Conservation (phyloP, 805 yeast species). For the Lachancea thermotolerans region DNA sequence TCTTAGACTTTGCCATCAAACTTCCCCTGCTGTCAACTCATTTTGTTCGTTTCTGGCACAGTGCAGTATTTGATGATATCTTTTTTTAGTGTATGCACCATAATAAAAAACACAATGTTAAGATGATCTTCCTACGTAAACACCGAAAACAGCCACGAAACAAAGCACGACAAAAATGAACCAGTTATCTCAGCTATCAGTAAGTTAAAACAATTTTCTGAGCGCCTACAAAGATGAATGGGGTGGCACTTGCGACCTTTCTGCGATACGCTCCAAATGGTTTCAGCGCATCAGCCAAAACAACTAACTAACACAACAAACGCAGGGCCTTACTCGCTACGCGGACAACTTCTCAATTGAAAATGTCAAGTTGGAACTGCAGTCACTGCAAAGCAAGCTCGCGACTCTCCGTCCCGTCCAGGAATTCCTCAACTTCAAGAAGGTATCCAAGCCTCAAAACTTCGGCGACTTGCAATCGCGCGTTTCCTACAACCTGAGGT, state of each 20-base stretch:
- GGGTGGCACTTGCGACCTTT: no score
- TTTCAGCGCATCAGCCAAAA: no score
- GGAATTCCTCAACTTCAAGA: conserved; percentile 87
- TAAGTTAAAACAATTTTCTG: not conserved
- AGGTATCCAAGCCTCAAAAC: conserved; percentile 84
- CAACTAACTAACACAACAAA: not conserved
- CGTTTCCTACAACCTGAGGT: conserved; percentile 76
- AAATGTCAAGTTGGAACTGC: conserved; percentile 38
- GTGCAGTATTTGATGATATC: no score
- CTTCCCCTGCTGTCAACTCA: no score
- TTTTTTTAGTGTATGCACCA: no score
- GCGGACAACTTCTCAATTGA: conserved; percentile 29
- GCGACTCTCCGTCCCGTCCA: conserved; percentile 79
- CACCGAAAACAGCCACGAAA: conserved; percentile 2
- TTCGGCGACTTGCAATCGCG: conserved; percentile 86
- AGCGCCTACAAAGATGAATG: not conserved
- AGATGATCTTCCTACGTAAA: not conserved
- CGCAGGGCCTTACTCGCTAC: conserved; percentile 27
- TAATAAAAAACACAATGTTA: no score
- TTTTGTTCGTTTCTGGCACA: no score
- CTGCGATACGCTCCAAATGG: no score
- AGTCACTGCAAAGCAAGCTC: conserved; percentile 53
- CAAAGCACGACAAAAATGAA: conserved; percentile 1
- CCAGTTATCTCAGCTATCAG: conserved; percentile 7
- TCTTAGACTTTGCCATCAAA: no score